These are phyloP conservation scores for Sugiyamaella lignohabitans DNA, from an alignment of 805 yeast species.

Conservation along the genomic window DNA sequence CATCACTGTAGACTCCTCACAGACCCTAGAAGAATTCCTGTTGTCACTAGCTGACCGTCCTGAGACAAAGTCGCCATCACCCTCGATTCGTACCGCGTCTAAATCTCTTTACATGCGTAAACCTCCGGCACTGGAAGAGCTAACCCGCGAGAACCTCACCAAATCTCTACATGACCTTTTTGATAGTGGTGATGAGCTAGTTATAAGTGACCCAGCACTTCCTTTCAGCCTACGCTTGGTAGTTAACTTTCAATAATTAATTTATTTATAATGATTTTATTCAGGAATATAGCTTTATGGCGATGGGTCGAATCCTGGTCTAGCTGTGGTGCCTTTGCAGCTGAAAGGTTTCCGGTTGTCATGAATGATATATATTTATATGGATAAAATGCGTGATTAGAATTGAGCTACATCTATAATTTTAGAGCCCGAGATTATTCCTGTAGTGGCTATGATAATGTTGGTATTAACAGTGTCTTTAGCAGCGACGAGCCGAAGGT, in stretches of 20 bases:
- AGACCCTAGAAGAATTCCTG: constrained; percentile 40
- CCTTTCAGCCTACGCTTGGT: constrained; percentile 38
- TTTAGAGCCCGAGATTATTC: constrained; percentile 40
- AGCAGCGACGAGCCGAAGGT: constrained; percentile 54
- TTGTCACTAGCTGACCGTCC: constrained; percentile 32
- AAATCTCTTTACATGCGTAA: constrained; percentile 40
- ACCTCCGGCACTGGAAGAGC: constrained; percentile 43
- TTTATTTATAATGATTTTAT: no score
- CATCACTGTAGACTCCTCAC: constrained; percentile 16
- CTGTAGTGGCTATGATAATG: constrained; percentile 44
- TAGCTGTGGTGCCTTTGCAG: no score
- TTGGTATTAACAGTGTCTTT: constrained; percentile 34
- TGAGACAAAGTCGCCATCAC: constrained; percentile 32
- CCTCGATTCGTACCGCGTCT: constrained; percentile 41
- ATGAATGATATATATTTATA: no score
- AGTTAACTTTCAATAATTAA: constrained; percentile 17
- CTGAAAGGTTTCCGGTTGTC: no score
- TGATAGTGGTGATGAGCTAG: constrained; percentile 41
- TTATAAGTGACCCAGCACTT: constrained; percentile 46
- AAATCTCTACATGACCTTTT: constrained; percentile 35
- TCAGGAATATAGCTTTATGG: no score
- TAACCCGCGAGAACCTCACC: constrained; percentile 41
- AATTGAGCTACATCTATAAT: no score
- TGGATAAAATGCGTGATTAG: no score
- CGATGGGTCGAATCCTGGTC: no score